Evolutionary conservation across 306 rosid genomes (phyloP), one percentile per base, ranked within the genome.

Genomic region (Dryas octopetala): DNA sequence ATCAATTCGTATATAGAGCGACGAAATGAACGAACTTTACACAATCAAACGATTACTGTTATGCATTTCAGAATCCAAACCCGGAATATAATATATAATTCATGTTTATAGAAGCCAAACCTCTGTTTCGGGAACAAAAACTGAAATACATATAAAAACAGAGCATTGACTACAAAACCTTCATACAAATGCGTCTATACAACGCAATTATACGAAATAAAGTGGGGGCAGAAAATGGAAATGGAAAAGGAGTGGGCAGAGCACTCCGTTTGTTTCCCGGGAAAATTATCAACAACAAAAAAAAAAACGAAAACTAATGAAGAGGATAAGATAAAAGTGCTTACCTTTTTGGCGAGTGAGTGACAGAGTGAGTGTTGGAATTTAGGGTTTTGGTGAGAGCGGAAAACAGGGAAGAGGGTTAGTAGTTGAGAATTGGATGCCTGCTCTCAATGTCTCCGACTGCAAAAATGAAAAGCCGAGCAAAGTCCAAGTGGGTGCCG

Each of bases 81-180:
- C 44, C 70, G 7, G 50, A 63, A 63, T 2, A 14, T 41, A 3
- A 0, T 4, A 68, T 44, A 14, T 43, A 55, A 41, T 43, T 55
- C 5, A 43, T 23, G 16, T 54, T 9, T 19, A 14, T 10, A 13
- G 40, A 70, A n/a, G 5, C 19, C 40, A n/a, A 41, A 17, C 3
- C 73, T 15, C 50, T 26, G 7, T 41, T 28, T 11, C 2, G 7
- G 7, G 40, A 40, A 6, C 10, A 26, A 26, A 19, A 55, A 71
- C 13, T 7, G 14, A 12, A 44, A 9, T 4, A 57, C 54, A 19
- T 17, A 19, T 1, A 16, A 61, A 72, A 66, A 71, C 73, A 76
- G 76, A 71, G 73, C 57, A 57, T 40, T 41, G 6, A 61, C 68
- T 15, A n/a, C 62, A 16, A 76, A 62, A 13, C 47, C 28, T 7